phyloP scores from a whole-genome alignment of 768 basidiomycete species.

The Rhodotorula babjevae region DNA sequence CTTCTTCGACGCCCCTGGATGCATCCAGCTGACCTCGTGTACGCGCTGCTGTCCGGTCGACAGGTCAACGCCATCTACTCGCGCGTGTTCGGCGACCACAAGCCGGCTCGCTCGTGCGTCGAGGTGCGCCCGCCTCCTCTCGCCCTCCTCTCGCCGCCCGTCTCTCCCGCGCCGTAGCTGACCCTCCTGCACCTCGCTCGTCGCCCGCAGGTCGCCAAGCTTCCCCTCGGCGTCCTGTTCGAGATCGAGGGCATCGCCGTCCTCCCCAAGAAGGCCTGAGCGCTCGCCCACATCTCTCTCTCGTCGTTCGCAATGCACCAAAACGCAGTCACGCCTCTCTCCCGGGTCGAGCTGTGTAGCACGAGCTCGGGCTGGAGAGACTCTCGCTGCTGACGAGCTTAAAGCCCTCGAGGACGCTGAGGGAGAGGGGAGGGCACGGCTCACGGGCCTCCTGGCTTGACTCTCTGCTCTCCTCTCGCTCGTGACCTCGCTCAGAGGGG shows the following conservation, averaged over 20 bases:
- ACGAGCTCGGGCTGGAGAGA: no score
- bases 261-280: conserved; percentile 7
- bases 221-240: conserved; percentile 85
- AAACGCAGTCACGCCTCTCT: not conserved
- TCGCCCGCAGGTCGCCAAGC: conserved; percentile 52
- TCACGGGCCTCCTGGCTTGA: no score
- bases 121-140: conserved; percentile 55
- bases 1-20: accelerated
- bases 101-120: conserved; percentile 86
- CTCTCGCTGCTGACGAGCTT: no score
- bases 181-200: not conserved
- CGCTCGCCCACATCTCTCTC: not conserved
- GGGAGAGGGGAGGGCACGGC: no score
- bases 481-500: no score
- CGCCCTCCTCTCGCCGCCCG: no score
- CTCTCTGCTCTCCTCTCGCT: no score
- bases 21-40: no score
- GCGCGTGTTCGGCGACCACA: conserved; percentile 79
- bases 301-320: not conserved
- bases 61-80: conserved; percentile 76
- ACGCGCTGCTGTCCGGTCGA: no score
- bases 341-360: no score
- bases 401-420: no score
- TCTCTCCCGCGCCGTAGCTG: not conserved
- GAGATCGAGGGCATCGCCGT: conserved; percentile 72